phyloP scores from a whole-genome alignment of 495 filamentous ascomycete species.

The Podospora comata region DNA sequence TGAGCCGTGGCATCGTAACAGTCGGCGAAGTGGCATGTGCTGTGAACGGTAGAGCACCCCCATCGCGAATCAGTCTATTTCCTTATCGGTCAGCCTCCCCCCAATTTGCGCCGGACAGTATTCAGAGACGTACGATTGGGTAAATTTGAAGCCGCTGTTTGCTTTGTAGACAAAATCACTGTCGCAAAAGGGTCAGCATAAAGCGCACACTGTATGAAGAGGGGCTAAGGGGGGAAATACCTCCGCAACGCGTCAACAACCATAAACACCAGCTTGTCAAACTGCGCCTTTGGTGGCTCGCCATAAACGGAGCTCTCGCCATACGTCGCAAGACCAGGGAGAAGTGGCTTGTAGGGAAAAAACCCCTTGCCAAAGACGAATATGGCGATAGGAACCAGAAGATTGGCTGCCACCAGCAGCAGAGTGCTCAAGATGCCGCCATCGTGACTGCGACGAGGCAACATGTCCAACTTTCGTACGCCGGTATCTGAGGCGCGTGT shows the following conservation, averaged over 20 bases:
- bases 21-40: conserved; percentile 95
- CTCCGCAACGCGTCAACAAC: conserved; percentile 92
- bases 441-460: conserved; percentile 30
- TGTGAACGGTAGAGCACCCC: conserved; percentile 85
- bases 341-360: conserved; percentile 94
- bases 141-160: conserved; percentile 79
- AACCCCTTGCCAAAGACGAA: conserved; percentile 86
- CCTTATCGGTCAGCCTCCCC: background rate
- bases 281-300: conserved; percentile 56
- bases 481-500: background rate
- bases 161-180: conserved; percentile 93
- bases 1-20: conserved; percentile 96
- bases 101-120: background rate
- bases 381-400: conserved; percentile 73
- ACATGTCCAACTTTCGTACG: conserved; percentile 21
- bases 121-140: conserved; percentile 65
- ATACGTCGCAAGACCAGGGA: conserved; percentile 71
- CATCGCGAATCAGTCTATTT: conserved; percentile 73
- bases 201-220: conserved; percentile 1
- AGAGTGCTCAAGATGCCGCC: conserved; percentile 37
- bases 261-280: conserved; percentile 94
- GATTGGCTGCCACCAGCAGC: conserved; percentile 61
- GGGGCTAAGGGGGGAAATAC: conserved; percentile 42
- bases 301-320: conserved; percentile 27
- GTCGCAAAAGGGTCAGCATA: background rate